phyloP scores from a whole-genome alignment of 108 stramenopile genomes.

The Phaeodactylum tricornutum region DNA sequence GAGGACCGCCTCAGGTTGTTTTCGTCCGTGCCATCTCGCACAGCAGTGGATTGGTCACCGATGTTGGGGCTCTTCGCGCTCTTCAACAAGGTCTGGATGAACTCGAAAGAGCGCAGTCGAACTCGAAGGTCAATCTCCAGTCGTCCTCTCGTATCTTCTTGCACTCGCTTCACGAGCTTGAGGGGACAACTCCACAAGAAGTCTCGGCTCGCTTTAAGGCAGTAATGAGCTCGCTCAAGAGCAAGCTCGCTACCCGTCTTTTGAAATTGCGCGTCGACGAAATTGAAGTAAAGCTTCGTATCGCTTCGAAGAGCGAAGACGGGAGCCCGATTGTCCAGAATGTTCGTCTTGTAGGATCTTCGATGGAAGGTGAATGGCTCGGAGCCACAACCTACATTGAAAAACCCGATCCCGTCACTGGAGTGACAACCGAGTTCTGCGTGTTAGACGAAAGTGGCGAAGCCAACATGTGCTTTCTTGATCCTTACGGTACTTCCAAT shows the following conservation, averaged over 20 bases:
- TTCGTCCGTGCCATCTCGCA: conserved; percentile 90
- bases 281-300: conserved; percentile 92
- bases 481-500: conserved; percentile 85
- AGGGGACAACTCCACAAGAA: conserved; percentile 53
- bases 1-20: conserved; percentile 81
- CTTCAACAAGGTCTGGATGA: conserved; percentile 91
- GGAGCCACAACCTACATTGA: conserved; percentile 87
- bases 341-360: conserved; percentile 91
- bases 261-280: conserved; percentile 94
- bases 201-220: conserved; percentile 52
- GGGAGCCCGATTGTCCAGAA: conserved; percentile 59
- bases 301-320: conserved; percentile 40
- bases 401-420: conserved; percentile 87
- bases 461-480: conserved; percentile 79
- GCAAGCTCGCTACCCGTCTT: conserved; percentile 76
- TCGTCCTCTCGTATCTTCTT: conserved; percentile 92
- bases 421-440: conserved; percentile 81
- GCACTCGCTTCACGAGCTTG: conserved; percentile 80
- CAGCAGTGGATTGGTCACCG: conserved; percentile 67
- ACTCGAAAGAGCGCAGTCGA: conserved; percentile 88
- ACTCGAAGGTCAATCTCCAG: conserved; percentile 78
- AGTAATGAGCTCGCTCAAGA: conserved; percentile 70
- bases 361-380: conserved; percentile 92
- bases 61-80: conserved; percentile 53
- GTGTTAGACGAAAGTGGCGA: conserved; percentile 52